Evolutionary conservation across 208 protist genomes (phyloP), one percentile per base, ranked within the genome.

Genomic region (Acanthamoeba culbertsoni): DNA sequence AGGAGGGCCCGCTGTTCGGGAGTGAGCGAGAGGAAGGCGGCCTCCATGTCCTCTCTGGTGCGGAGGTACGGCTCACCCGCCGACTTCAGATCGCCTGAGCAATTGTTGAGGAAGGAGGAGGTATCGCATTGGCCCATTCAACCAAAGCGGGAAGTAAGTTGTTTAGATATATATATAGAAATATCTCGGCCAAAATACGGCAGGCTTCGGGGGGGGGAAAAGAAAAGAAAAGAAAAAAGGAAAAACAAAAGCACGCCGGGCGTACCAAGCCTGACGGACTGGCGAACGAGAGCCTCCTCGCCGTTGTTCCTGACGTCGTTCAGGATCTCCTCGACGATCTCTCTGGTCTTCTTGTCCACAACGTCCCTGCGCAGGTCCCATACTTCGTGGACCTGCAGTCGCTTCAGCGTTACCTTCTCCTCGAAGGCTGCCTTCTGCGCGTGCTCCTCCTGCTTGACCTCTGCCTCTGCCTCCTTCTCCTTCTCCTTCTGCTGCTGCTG

Each of bases 281-380:
- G 92, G 0, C 91, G 37, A 45, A 90, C 20, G 26, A 96, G 40
- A 18, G 93, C 95, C 26, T 79, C 89, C 31, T 95, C 92, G 59
- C 95, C 95, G 18, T 79, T 43, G 31, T 90, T 51, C 33, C 79
- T 28, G 51, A 97, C 93, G 23, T 95, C 95, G 28, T 88, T 88
- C 26, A 97, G 91, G 51, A 97, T 97, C 35, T 86, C 90, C 59
- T 73, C 88, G 53, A 93, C 95, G 37, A 93, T 92, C 33, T 46
- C 55, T 7, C 94, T 77, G 40, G 94, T 93, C 43, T 94, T 57
- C 42, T 68, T 45, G 63, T 96, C 94, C 20, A 97, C 95, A 2
- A 95, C 95, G 31, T 96, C 95, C 37, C 94, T 23, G 37, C 94
- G 91, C 43, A 96, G 16, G 31, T 42, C 40, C 55, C 88, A 91